Evolutionary conservation across 2,329 filamentous ascomycete genomes (phyloP).

Genomic region (Mycosphaerella arachidis): DNA sequence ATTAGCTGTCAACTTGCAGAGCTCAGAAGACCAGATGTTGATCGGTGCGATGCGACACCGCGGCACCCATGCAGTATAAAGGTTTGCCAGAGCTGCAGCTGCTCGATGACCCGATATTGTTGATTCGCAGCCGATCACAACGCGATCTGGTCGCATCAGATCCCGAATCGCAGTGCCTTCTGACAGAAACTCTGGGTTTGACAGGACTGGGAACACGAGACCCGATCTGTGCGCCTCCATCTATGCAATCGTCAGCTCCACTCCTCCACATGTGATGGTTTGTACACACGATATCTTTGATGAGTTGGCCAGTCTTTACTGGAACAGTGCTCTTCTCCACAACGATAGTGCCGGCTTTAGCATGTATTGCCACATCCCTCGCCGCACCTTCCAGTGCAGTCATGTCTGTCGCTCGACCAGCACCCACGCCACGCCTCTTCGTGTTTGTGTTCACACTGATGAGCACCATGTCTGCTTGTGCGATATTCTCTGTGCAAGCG

Average conservation of each 20-base stretch:
- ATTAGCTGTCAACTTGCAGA: slow-evolving; percentile 73
- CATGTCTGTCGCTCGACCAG: slow-evolving; percentile 67
- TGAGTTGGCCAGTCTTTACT: slow-evolving; percentile 65
- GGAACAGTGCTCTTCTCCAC: slow-evolving; percentile 81
- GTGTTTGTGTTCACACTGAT: slow-evolving; percentile 78
- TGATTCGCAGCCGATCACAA: slow-evolving; percentile 67
- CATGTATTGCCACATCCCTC: slow-evolving; percentile 60
- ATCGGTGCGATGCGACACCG: slow-evolving; percentile 62
- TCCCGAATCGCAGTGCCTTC: slow-evolving; percentile 70
- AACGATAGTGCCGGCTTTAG: slow-evolving; percentile 63
- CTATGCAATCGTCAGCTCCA: slow-evolving; percentile 2
- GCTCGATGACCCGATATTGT: slow-evolving; percentile 59
- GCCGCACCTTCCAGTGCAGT: slow-evolving; percentile 65
- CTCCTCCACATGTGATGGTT: not conserved
- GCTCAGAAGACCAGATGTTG: slow-evolving; percentile 71
- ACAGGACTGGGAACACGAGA: slow-evolving; percentile 70
- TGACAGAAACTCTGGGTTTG: slow-evolving; percentile 75
- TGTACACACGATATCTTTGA: slow-evolving; percentile 58
- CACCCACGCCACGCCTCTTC: slow-evolving; percentile 64
- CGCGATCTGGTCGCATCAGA: slow-evolving; percentile 64
- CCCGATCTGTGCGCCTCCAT: slow-evolving; percentile 54
- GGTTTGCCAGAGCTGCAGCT: slow-evolving; percentile 56
- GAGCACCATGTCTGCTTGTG: slow-evolving; percentile 66
- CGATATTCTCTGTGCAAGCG: slow-evolving; percentile 57
- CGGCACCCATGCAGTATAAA: slow-evolving; percentile 70